Conservation (phyloP, 768 basidiomycete species). For the Phylloporus sp. region DNA sequence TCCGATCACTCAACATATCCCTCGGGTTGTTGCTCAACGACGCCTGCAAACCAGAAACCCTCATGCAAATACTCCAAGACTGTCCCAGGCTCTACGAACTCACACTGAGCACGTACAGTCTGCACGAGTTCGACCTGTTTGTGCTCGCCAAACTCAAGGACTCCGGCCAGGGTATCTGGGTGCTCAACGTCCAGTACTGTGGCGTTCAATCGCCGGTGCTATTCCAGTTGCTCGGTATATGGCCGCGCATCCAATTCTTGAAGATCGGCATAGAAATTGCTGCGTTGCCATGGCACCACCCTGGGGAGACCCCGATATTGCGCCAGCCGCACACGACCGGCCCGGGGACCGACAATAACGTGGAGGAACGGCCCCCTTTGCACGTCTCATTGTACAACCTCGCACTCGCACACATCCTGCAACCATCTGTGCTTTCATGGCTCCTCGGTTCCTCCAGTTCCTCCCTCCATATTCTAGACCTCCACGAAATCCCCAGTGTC, state of each 20-base stretch:
- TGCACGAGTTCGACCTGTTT: conserved; percentile 29
- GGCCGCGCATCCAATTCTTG: conserved; percentile 36
- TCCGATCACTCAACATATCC: conserved; percentile 22
- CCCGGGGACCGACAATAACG: not conserved
- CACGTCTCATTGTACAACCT: conserved; percentile 38
- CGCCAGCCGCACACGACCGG: conserved; percentile 1
- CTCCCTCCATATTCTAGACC: conserved; percentile 37
- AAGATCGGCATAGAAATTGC: conserved; percentile 36
- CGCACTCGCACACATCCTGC: conserved; percentile 32
- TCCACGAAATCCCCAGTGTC: conserved; percentile 34
- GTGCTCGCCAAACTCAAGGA: conserved; percentile 24
- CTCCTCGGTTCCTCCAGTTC: conserved; percentile 33
- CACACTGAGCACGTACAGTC: conserved; percentile 15
- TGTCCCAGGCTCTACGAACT: conserved; percentile 36
- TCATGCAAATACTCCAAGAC: conserved; percentile 18
- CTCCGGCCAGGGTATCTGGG: conserved; percentile 25
- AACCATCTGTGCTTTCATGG: conserved; percentile 33
- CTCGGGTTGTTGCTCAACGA: conserved; percentile 8
- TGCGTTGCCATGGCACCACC: conserved; percentile 29
- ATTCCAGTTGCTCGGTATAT: conserved; percentile 38
- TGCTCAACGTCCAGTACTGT: conserved; percentile 31
- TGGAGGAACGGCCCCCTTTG: conserved; percentile 5
- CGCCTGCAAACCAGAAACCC: conserved; percentile 5
- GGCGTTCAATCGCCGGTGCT: conserved; percentile 41
- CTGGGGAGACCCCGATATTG: conserved; percentile 10